A percentile compares a stretch with the other conserved stretches of the same genome.
These are phyloP conservation scores for Begonia peltatifolia DNA, from an alignment of 306 rosid species.

Conservation along the genomic window DNA sequence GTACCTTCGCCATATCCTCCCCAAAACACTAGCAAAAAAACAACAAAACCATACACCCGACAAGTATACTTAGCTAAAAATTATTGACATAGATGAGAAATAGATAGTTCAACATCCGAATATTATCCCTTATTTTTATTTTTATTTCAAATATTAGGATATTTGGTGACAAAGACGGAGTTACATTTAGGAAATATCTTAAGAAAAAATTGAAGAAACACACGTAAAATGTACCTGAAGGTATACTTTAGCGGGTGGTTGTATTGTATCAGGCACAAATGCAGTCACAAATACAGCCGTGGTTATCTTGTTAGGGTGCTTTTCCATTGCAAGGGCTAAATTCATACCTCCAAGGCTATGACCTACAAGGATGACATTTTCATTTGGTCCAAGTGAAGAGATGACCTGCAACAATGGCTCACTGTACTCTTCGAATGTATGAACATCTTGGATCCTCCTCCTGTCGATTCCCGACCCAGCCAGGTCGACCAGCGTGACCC, in stretches of 20 bases:
- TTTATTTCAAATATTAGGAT: too few relatives aligned
- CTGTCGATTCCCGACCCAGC: conserved; percentile 38
- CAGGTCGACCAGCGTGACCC: conserved; percentile 35
- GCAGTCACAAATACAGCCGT: conserved; percentile 54
- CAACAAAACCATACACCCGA: not conserved
- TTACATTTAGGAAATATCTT: too few relatives aligned
- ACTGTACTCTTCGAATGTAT: conserved; percentile 22
- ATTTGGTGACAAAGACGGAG: too few relatives aligned
- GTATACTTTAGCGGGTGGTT: conserved; percentile 31
- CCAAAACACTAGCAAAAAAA: conserved; percentile 10
- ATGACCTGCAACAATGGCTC: conserved; percentile 39
- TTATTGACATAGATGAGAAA: not conserved
- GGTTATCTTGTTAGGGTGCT: conserved; percentile 30
- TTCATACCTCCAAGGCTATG: conserved; percentile 63
- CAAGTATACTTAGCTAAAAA: too few relatives aligned
- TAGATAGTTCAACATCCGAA: not conserved
- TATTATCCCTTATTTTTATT: too few relatives aligned
- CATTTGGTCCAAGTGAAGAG: conserved; percentile 19
- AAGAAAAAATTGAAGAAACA: too few relatives aligned
- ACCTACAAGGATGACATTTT: conserved; percentile 55
- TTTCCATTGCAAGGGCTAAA: conserved; percentile 57
- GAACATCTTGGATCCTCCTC: conserved; percentile 29
- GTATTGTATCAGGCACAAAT: conserved; percentile 32
- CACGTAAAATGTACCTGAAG: conserved; percentile 26
- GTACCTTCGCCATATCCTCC: conserved; percentile 8